phyloP scores from a whole-genome alignment of 148 eudicot species.

The Polygonum aviculare region DNA sequence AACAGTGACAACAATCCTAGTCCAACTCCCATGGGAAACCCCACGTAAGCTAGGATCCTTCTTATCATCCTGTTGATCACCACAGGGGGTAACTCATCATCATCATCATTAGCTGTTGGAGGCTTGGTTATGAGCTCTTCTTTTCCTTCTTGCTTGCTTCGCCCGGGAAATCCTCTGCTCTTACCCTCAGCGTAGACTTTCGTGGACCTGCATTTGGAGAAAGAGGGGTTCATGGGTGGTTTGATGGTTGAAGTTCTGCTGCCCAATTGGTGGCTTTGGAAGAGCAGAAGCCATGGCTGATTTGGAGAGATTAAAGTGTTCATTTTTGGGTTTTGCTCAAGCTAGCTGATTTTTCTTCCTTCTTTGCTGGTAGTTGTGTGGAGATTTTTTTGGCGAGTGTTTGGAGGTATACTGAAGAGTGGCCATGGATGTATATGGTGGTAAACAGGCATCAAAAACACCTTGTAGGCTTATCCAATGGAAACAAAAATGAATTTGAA shows the following conservation, averaged over 20 bases:
- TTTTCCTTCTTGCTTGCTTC: not conserved
- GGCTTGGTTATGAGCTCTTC: not conserved
- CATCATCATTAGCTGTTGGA: constrained; percentile 21
- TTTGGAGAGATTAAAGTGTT: constrained; percentile 7
- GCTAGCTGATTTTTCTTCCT: not conserved
- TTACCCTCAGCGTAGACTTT: not conserved
- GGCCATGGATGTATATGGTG: not conserved
- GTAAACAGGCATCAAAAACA: not conserved
- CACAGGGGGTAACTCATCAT: constrained; percentile 53
- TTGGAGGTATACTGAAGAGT: not conserved
- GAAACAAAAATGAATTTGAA: too few species aligned
- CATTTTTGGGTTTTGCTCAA: not conserved
- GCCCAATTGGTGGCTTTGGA: not conserved
- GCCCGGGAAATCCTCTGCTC: not conserved
- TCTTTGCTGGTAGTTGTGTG: not conserved
- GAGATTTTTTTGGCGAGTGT: not conserved
- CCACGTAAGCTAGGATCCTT: constrained; percentile 54
- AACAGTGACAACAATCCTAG: constrained; percentile 32
- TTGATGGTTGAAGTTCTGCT: not conserved
- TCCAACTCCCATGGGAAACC: constrained; percentile 49
- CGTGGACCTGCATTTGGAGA: not conserved
- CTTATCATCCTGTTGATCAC: constrained; percentile 60
- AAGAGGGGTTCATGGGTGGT: not conserved
- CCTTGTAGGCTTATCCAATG: not conserved
- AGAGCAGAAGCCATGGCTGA: not conserved